phyloP scores from a whole-genome alignment of 352 stramenopile species.

The Phytophthora litchii region DNA sequence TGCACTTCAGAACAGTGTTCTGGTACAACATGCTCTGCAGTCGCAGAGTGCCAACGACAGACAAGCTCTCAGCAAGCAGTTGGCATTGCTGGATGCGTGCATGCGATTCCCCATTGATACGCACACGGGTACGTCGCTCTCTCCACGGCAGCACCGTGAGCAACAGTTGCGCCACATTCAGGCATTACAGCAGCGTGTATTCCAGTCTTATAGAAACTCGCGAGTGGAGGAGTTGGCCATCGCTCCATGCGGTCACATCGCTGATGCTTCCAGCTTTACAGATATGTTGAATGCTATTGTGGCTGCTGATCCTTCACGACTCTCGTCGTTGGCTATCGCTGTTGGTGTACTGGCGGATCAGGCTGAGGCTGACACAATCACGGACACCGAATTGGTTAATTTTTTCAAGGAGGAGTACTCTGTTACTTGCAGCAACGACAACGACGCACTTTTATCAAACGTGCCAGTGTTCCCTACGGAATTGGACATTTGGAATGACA shows the following conservation, averaged over 20 bases:
- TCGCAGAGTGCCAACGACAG: constrained; percentile 42
- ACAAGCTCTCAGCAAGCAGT: constrained; percentile 60
- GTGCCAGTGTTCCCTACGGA: constrained; percentile 81
- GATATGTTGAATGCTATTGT: constrained; percentile 48
- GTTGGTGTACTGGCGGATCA: constrained; percentile 55
- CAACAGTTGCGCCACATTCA: constrained; percentile 59
- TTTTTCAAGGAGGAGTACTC: constrained; percentile 71
- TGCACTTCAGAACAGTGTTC: constrained; percentile 40
- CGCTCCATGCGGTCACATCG: constrained; percentile 56
- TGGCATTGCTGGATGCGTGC: constrained; percentile 69
- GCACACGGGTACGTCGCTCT: constrained; percentile 76
- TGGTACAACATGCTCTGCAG: constrained; percentile 50
- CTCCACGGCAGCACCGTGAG: constrained; percentile 52
- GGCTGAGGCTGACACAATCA: constrained; percentile 37
- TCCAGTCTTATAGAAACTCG: constrained; percentile 50
- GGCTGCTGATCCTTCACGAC: constrained; percentile 30
- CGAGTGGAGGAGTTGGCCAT: constrained; percentile 66
- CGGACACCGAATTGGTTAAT: constrained; percentile 50
- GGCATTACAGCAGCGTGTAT: constrained; percentile 71
- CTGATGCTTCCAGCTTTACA: constrained; percentile 45
- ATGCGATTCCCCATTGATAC: constrained; percentile 86
- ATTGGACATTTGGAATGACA: constrained; percentile 86
- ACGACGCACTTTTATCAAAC: constrained; percentile 25
- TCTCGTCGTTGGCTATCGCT: constrained; percentile 47
- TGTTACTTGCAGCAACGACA: constrained; percentile 11